phyloP scores from a whole-genome alignment of 345 rosid species.

The Angophora floribunda region DNA sequence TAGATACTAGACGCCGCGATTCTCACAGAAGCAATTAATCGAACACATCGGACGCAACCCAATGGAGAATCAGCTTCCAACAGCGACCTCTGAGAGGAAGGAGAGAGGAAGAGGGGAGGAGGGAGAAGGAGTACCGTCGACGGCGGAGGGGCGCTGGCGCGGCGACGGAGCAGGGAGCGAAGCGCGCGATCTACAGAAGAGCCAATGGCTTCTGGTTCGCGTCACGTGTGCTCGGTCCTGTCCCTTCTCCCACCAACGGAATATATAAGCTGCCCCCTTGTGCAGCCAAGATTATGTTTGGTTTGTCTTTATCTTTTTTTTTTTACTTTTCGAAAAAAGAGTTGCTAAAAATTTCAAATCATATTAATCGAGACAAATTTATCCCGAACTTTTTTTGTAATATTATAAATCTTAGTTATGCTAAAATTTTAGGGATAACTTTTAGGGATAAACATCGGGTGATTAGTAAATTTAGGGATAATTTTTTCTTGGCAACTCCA shows the following conservation, averaged over 20 bases:
- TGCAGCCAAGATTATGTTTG: not conserved
- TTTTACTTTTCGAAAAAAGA: not conserved
- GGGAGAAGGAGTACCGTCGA: not conserved
- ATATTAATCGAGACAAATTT: not conserved
- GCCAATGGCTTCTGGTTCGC: not conserved
- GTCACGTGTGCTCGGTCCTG: not conserved
- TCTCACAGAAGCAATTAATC: not conserved
- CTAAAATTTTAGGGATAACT: too few species aligned
- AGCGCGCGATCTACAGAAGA: not conserved
- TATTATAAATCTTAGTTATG: not conserved
- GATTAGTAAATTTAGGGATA: too few species aligned
- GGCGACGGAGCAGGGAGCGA: not conserved
- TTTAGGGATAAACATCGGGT: too few species aligned
- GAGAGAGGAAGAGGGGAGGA: not conserved
- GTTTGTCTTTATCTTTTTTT: not conserved
- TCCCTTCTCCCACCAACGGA: not conserved
- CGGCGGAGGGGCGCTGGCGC: not conserved
- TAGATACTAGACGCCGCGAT: not conserved
- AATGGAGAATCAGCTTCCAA: not conserved
- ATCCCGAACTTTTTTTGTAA: accelerated
- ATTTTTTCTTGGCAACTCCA: too few species aligned
- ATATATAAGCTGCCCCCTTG: not conserved
- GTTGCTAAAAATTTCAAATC: accelerated
- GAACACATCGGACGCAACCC: not conserved
- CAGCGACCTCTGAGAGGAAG: not conserved